Conservation (phyloP, 1,139 yeast species). For the Yamadazyma membranifaciens region DNA sequence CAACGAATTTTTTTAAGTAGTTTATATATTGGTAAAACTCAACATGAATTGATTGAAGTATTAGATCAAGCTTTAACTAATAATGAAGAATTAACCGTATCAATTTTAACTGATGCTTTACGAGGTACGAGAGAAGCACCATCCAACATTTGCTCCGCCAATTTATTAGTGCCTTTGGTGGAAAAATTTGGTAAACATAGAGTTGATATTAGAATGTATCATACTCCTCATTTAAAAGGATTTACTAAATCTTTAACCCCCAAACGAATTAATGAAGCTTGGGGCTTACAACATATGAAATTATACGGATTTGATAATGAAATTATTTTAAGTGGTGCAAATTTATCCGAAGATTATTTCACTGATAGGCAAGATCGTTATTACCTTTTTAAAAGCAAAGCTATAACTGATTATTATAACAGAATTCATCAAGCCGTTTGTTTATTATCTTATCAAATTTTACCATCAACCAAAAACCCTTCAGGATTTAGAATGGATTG, state of each 20-base stretch:
- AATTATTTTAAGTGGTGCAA: slow-evolving; percentile 87
- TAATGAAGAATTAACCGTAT: slow-evolving; percentile 64
- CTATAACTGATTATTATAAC: slow-evolving; percentile 71
- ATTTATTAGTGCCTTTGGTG: slow-evolving; percentile 66
- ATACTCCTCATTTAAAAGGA: slow-evolving; percentile 83
- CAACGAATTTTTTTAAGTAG: slow-evolving; percentile 76
- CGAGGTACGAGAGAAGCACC: slow-evolving; percentile 96
- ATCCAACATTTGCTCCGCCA: slow-evolving; percentile 63
- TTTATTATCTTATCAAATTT: slow-evolving; percentile 62
- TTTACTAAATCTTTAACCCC: slow-evolving; percentile 67
- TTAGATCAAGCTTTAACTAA: slow-evolving; percentile 54
- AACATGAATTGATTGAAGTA: slow-evolving; percentile 68
- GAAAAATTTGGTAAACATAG: slow-evolving; percentile 64
- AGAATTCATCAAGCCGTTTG: slow-evolving; percentile 65
- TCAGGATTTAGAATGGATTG: slow-evolving; percentile 63
- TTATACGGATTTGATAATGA: slow-evolving; percentile 93
- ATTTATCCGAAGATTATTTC: slow-evolving; percentile 85
- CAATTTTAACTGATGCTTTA: slow-evolving; percentile 79
- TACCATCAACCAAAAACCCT: slow-evolving; percentile 35
- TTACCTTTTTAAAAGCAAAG: slow-evolving; percentile 59
- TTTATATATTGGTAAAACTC: slow-evolving; percentile 80
- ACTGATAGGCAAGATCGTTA: slow-evolving; percentile 96
- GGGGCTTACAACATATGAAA: slow-evolving; percentile 97
- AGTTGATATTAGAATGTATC: slow-evolving; percentile 81
- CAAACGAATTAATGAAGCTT: slow-evolving; percentile 82